Base-by-base conservation (phyloP, 2,329 filamentous ascomycete genomes). In the Aspergillus bombycis region DNA sequence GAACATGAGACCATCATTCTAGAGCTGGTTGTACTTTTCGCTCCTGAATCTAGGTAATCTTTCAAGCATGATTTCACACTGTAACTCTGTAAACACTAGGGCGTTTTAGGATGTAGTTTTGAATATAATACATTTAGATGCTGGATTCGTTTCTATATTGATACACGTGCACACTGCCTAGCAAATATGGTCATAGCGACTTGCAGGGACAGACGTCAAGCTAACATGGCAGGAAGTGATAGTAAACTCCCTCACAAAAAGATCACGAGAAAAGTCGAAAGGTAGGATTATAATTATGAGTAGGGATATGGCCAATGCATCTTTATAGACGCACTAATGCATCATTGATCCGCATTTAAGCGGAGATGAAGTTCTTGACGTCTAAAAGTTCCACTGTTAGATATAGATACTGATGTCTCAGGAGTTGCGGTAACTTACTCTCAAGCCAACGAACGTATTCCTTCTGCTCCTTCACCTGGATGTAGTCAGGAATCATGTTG, bases 401-500 rank as follows among this genome's bases (percentile, higher is more conserved):
- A 52, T 28, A 45, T n/a, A 21, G 1, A 38, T 38, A 0, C 32
- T 23, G 26, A 55, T 14, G 61, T 56, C 56, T 53, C 61, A n/a
- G 4, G 11, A 19, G 34, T 14, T 23, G 52, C 21, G n/a, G 61
- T 34, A 60, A 74, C 84, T 79, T 79, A 86, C 86, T 88, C 79
- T 89, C 86, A 79, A 99, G 83, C 95, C 96, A 99, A 69, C 86
- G 83, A 66, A 96, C 83, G 80, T 99, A 99, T 86, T 99, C 95
- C 82, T 89, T 91, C 88, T 98, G 94, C 88, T 99, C 95, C 89
- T 99, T 99, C 81, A 91, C 88, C 77, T 98, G 93, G 75, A 98
- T 94, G 83, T 97, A 99, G 79, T 98, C 94, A 43, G 94, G 93
- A 52, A 96, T 90, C 80, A 98, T 97, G 70, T 94, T 83, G 60